Base-by-base conservation (phyloP, 257 asterid species). In the Plantago elongata region DNA sequence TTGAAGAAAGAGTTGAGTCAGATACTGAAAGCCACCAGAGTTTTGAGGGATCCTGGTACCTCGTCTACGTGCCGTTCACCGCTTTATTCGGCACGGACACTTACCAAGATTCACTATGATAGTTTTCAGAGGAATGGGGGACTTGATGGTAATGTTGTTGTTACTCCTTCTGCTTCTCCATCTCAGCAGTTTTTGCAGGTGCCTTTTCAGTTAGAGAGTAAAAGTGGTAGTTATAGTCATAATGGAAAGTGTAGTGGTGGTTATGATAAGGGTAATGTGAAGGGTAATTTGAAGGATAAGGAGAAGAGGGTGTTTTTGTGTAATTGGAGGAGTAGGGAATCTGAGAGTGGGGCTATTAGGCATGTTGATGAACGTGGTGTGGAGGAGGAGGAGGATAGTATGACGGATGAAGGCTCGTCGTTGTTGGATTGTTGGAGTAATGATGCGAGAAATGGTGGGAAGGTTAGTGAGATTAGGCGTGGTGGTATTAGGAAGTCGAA, bases 221-320 rank as follows among this genome's bases (percentile, higher is more conserved):
- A 2, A 1, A 12, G 3, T 12, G 17, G 57, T 3, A 50, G 18
- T 8, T 8, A 12, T 51, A 17, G 11, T 49, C 9, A 13, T 12
- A 15, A 15, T 7, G 30, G 30, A 1, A 50, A 16, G n/a, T 34
- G 40, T 3, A 34, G 40, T 34, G 8, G 40, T 34, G 4, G 40
- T 34, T 4, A 7, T 34, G 8, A 7, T 34, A 5, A 5, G 3
- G 3, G 5, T 34, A n/a, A 22, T 34, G 4, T 34, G 40, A 34
- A 34, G 40, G 27, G 9, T 18, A 50, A 50, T 16, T n/a, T 18
- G n/a, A 51, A 34, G 8, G 59, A 11, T n/a, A 54, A 27, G 5
- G 59, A 54, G n/a, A 54, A 54, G 59, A 54, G 59, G 13, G 59
- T 54, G 59, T 37, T 54, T 27, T 54, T 54, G 43, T 9, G n/a